Percentiles rank a stretch among this genome's conserved stretches.
These are phyloP conservation scores for Psilocybe mexicana DNA, from an alignment of 1,284 basidiomycete genomes.

Conservation along the genomic window DNA sequence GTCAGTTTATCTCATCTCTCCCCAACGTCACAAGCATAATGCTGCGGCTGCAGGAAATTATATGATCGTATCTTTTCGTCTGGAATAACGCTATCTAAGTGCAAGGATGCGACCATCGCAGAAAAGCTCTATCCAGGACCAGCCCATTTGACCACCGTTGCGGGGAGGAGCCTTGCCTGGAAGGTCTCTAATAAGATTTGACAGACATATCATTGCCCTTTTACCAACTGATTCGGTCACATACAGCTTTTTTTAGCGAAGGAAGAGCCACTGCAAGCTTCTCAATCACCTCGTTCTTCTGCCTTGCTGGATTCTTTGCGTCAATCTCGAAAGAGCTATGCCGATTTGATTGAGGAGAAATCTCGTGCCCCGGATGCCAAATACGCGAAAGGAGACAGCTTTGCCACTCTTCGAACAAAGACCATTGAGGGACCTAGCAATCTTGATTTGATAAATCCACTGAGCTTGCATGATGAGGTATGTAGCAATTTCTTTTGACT, in stretches of 20 bases:
- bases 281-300: slow-evolving; percentile 43
- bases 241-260: slow-evolving; percentile 60
- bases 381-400: slow-evolving; percentile 48
- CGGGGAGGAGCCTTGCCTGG: slow-evolving; percentile 77
- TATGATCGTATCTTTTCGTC: slow-evolving; percentile 64
- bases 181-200: slow-evolving; percentile 50
- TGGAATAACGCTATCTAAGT: slow-evolving; percentile 54
- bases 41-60: slow-evolving; percentile 44
- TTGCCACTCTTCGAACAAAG: slow-evolving; percentile 19
- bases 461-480: slow-evolving; percentile 83
- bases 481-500: slow-evolving; percentile 1
- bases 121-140: slow-evolving; percentile 54
- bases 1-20: slow-evolving; percentile 13
- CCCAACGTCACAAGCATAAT: slow-evolving; percentile 6
- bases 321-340: slow-evolving; percentile 51
- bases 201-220: slow-evolving; percentile 10
- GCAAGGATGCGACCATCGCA: slow-evolving; percentile 63
- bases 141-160: slow-evolving; percentile 44
- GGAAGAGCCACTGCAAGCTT: slow-evolving; percentile 57
- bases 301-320: slow-evolving; percentile 49
- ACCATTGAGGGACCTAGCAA: slow-evolving; percentile 39
- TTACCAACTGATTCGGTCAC: slow-evolving; percentile 10
- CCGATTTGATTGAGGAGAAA: slow-evolving; percentile 54
- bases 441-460: slow-evolving; percentile 79
- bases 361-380: slow-evolving; percentile 80